Evolutionary conservation across 2,329 filamentous ascomycete species (phyloP).

Genomic region (Hypoxylon sp.): DNA sequence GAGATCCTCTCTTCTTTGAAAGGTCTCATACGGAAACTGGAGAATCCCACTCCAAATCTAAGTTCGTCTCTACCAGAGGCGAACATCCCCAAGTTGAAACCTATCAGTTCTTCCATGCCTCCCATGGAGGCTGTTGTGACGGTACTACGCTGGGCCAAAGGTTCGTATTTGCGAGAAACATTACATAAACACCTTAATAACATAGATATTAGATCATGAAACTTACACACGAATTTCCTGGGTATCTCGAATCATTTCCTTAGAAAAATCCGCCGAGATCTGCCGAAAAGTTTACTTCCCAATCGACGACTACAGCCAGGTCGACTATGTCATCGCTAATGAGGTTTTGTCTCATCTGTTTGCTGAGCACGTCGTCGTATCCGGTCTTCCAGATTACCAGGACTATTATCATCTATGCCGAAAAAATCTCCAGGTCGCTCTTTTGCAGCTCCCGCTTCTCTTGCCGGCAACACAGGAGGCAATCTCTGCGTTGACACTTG

Average conservation of each 20-base stretch:
- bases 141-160: slow-evolving; percentile 46
- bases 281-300: slow-evolving; percentile 50
- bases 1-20: slow-evolving; percentile 25
- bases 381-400: slow-evolving; percentile 36
- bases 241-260: slow-evolving; percentile 46
- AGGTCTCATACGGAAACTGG: slow-evolving; percentile 21
- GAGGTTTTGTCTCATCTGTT: slow-evolving; percentile 49
- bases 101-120: slow-evolving; percentile 38
- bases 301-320: slow-evolving; percentile 43
- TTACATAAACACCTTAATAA: background rate
- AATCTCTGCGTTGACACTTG: slow-evolving; percentile 47
- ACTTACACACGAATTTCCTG: slow-evolving; percentile 41
- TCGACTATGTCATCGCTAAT: slow-evolving; percentile 49
- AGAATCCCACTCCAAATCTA: slow-evolving; percentile 3
- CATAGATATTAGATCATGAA: slow-evolving; percentile 36
- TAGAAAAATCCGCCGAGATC: slow-evolving; percentile 43
- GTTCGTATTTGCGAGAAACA: slow-evolving; percentile 28
- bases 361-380: slow-evolving; percentile 42
- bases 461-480: slow-evolving; percentile 45
- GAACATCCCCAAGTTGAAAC: slow-evolving; percentile 9
- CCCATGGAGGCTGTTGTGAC: slow-evolving; percentile 40
- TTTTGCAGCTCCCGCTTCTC: slow-evolving; percentile 44
- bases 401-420: slow-evolving; percentile 40
- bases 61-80: slow-evolving; percentile 7
- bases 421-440: slow-evolving; percentile 39